Conservation (phyloP, 1,139 yeast genomes). For the Wickerhamiella pararugosa region DNA sequence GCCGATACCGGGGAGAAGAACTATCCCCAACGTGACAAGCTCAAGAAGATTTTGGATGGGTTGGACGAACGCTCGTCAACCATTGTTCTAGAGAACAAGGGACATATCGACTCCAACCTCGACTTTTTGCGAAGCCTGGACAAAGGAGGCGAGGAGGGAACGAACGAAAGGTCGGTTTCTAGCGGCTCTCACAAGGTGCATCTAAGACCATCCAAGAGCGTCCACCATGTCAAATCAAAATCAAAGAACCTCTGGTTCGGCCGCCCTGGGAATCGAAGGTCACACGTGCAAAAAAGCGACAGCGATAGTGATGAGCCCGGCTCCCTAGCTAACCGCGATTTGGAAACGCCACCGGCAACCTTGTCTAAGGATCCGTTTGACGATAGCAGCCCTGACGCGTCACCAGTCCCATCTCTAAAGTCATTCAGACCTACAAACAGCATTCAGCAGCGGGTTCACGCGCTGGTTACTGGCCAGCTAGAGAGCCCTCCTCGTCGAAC, state of each 20-base stretch:
- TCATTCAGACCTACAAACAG: slow-evolving; percentile 16
- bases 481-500: slow-evolving; percentile 42
- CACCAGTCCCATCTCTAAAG: background rate
- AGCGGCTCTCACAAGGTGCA: no score
- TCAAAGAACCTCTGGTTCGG: no score
- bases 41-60: slow-evolving; percentile 25
- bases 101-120: slow-evolving; percentile 31
- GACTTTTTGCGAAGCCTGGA: slow-evolving; percentile 46
- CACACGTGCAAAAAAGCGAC: no score
- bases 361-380: slow-evolving; percentile 6
- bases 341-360: background rate
- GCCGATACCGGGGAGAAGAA: slow-evolving; percentile 8
- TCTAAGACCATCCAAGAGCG: no score
- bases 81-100: slow-evolving; percentile 22
- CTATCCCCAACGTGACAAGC: slow-evolving; percentile 14
- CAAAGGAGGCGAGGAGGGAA: slow-evolving; percentile 17
- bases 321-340: no score
- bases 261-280: no score
- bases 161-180: no score
- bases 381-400: slow-evolving; percentile 8
- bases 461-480: slow-evolving; percentile 35
- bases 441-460: slow-evolving; percentile 53
- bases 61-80: slow-evolving; percentile 23
- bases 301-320: no score
- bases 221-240: no score